Evolutionary conservation across 108 stramenopile genomes (phyloP), one percentile per base, ranked within the genome.

Genomic region (Cyclotella baltica): DNA sequence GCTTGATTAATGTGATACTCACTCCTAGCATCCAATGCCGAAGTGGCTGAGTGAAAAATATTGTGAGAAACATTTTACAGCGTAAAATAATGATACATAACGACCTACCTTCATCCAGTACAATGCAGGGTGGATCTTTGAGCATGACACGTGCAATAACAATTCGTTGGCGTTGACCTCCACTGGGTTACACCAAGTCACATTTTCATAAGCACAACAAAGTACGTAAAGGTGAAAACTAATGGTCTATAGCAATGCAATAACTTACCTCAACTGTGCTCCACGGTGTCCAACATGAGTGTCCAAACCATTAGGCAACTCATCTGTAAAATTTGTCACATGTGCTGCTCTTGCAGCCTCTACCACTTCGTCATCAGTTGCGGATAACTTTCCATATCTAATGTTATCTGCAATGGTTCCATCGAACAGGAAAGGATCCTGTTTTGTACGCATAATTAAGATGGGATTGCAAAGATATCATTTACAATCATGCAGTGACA

Each of bases 151-250:
- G 78, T 11, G 97, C 98, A 70, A 97, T 85, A 19, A 96, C 96
- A 23, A 98, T 93, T 46, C 97, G 87, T 85, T 98, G 98, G 75
- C 93, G 85, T 73, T 94, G 91, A 4, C 98, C 97, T 0, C 98
- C 98, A 67, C 88, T 89, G 28, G 4, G 19, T n/a, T n/a, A n/a
- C n/a, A n/a, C n/a, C n/a, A n/a, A n/a, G n/a, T n/a, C n/a, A n/a
- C n/a, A n/a, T n/a, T n/a, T n/a, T n/a, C n/a, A 40, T 29, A 51
- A 46, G 10, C n/a, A 73, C 46, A n/a, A n/a, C n/a, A n/a, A n/a
- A n/a, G n/a, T n/a, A n/a, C n/a, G n/a, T n/a, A n/a, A n/a, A n/a
- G n/a, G n/a, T n/a, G n/a, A n/a, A n/a, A n/a, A n/a, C n/a, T n/a
- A n/a, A n/a, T n/a, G n/a, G n/a, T n/a, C 36, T 4, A 40, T 31